A percentile compares a stretch with the other conserved stretches of the same genome.
Conservation (phyloP, 2,329 filamentous ascomycete species). For the Pyricularia sp. region DNA sequence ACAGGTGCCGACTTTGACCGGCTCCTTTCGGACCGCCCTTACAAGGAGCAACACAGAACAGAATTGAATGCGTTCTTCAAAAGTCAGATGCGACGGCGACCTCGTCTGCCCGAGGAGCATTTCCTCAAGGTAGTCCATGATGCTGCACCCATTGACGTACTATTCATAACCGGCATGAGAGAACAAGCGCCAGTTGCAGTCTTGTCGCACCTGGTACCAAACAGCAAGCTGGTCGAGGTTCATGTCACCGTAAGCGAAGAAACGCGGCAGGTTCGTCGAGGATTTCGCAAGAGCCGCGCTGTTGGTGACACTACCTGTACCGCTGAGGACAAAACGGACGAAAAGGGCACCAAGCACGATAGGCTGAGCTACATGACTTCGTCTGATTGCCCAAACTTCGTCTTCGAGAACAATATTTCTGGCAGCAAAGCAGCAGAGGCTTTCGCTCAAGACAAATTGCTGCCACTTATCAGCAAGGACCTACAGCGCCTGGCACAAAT, state of each 20-base stretch:
- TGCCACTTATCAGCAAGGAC: constrained; percentile 32
- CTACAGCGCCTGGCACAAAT: constrained; percentile 33
- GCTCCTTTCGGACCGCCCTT: constrained; percentile 39
- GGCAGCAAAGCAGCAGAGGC: constrained; percentile 23
- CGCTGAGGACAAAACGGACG: constrained; percentile 7
- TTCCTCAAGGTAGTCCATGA: constrained; percentile 32
- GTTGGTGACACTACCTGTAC: background rate
- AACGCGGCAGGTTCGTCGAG: constrained; percentile 23
- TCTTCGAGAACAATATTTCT: constrained; percentile 36
- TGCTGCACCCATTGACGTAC: constrained; percentile 30
- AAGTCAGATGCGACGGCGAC: constrained; percentile 26
- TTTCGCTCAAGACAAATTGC: constrained; percentile 28
- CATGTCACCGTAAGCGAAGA: constrained; percentile 27
- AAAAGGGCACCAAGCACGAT: background rate
- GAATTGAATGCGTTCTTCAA: constrained; percentile 39
- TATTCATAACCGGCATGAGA: constrained; percentile 51
- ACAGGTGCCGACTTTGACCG: constrained; percentile 32
- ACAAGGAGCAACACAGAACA: constrained; percentile 47
- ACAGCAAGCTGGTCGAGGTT: constrained; percentile 40
- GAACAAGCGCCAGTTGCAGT: constrained; percentile 42
- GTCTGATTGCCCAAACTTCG: constrained; percentile 23
- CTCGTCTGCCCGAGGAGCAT: constrained; percentile 34
- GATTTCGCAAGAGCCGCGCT: constrained; percentile 7
- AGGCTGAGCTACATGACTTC: background rate
- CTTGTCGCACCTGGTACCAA: constrained; percentile 41